Evolutionary conservation across 305 asterid species (phyloP), one percentile per base, ranked within the genome.

Genomic region (Lippia alba): DNA sequence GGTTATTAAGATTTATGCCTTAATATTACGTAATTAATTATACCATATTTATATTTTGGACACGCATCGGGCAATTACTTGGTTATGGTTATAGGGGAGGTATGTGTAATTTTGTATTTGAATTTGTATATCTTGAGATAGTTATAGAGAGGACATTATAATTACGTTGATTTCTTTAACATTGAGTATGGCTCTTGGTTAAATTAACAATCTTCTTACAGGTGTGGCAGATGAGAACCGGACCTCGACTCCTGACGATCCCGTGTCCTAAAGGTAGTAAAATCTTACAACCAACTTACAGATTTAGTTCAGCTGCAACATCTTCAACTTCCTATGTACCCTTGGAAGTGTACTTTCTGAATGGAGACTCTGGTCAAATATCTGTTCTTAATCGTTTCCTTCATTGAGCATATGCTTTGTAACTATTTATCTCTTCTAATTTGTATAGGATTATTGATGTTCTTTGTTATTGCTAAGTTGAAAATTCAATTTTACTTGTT

Each of bases 191-290:
- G 56, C 58, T 41, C 58, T 50, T 12, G 66, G 12, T 72, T 11
- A 61, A 55, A 24, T 41, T 45, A 15, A 67, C 16, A 8, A 18
- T 32, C 44, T 36, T 7, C 17, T 34, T 81, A 61, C 85, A 94
- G 98, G 86, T 92, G 67, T 92, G 98, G 98, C 98, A 90, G 91
- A 94, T 92, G 99, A 90, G 99, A 67, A 92, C 97, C 0, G 98
- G 98, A 33, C 96, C 87, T 69, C 90, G 96, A 51, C 88, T 92
- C 74, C 83, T 90, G 41, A 92, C 98, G 44, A 82, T 94, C 57
- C 92, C 98, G 1, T 92, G 93, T 64, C 88, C 96, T 8, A 90
- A 86, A 82, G 99, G 99, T 64, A 87, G 94, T 84, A 90, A 83
- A 83, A 88, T 94, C 18, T 67, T 90, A 74, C 98, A 94, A 60